Conservation (phyloP, 148 eudicot species). For the Dysphania ambrosioides region DNA sequence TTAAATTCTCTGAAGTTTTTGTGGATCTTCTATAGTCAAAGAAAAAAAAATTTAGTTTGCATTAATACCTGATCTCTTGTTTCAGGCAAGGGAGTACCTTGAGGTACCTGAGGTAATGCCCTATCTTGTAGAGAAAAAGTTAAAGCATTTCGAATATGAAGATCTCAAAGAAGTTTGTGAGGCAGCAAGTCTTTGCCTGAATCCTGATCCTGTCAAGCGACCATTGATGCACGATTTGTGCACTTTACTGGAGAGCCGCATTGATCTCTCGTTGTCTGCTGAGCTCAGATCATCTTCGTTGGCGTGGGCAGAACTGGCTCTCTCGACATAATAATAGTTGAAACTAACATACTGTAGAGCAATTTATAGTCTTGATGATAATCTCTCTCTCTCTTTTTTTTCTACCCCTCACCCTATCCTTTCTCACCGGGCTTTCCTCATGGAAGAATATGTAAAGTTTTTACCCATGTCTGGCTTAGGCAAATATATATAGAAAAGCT, state of each 20-base stretch:
- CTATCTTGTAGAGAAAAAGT: constrained; percentile 62
- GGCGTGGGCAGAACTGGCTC: constrained; percentile 95
- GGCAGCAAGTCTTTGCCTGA: constrained; percentile 56
- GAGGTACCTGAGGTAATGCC: constrained; percentile 61
- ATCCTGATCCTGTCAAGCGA: constrained; percentile 39
- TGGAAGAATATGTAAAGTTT: constrained; percentile 32
- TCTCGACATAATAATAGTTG: constrained; percentile 36
- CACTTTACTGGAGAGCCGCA: constrained; percentile 50
- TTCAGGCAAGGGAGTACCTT: constrained; percentile 84
- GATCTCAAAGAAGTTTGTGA: constrained; percentile 71
- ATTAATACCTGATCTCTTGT: not conserved
- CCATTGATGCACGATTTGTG: constrained; percentile 60
- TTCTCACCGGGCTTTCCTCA: constrained; percentile 11
- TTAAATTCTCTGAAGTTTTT: not conserved
- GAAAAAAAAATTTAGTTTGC: not conserved
- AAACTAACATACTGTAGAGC: constrained; percentile 42
- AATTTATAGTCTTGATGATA: constrained; percentile 13
- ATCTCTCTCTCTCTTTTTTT: not conserved
- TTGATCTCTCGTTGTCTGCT: constrained; percentile 65
- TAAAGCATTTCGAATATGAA: constrained; percentile 66
- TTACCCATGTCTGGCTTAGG: constrained; percentile 11
- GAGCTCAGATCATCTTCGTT: constrained; percentile 76
- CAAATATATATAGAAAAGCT: constrained; percentile 25
- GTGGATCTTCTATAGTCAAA: not conserved
- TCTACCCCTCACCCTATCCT: not conserved